A percentile compares a stretch with the other conserved stretches of the same genome.
These are phyloP conservation scores for Bauhinia variegata DNA, from an alignment of 306 rosid species.

Conservation along the genomic window DNA sequence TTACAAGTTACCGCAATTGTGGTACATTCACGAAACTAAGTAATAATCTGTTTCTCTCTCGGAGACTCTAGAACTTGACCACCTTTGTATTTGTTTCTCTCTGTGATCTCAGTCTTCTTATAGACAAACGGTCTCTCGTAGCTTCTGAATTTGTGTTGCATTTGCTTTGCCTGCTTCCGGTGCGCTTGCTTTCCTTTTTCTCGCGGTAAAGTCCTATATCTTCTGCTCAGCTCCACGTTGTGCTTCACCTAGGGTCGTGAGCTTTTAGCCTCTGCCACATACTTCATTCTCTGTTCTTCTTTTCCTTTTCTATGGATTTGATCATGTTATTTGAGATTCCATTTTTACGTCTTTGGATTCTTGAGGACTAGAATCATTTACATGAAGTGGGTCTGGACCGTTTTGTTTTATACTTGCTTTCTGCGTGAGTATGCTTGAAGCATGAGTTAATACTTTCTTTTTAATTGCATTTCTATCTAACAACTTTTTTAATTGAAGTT, in stretches of 20 bases:
- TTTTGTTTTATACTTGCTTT: not conserved
- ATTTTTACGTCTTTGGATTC: not conserved
- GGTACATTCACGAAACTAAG: no score
- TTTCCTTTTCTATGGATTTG: not conserved
- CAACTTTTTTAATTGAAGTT: not conserved
- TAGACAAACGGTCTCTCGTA: not conserved
- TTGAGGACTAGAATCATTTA: not conserved
- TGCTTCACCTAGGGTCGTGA: slow-evolving; percentile 18
- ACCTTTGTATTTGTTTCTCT: slow-evolving; percentile 22
- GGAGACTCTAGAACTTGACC: slow-evolving; percentile 45
- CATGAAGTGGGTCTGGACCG: not conserved
- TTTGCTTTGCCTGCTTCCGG: not conserved
- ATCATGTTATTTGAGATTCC: not conserved
- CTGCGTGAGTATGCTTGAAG: slow-evolving; percentile 3
- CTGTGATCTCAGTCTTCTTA: not conserved
- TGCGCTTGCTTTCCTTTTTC: not conserved
- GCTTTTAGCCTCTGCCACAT: not conserved
- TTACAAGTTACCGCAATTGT: no score
- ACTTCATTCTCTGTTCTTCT: no score
- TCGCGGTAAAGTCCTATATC: not conserved
- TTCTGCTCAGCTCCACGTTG: not conserved
- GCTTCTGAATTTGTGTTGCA: not conserved
- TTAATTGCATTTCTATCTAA: not conserved
- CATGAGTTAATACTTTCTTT: not conserved
- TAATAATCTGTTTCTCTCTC: slow-evolving; percentile 14